A percentile compares a stretch with the other conserved stretches of the same genome.
phyloP scores from a whole-genome alignment of 768 basidiomycete species.

The Panellus pusillus region DNA sequence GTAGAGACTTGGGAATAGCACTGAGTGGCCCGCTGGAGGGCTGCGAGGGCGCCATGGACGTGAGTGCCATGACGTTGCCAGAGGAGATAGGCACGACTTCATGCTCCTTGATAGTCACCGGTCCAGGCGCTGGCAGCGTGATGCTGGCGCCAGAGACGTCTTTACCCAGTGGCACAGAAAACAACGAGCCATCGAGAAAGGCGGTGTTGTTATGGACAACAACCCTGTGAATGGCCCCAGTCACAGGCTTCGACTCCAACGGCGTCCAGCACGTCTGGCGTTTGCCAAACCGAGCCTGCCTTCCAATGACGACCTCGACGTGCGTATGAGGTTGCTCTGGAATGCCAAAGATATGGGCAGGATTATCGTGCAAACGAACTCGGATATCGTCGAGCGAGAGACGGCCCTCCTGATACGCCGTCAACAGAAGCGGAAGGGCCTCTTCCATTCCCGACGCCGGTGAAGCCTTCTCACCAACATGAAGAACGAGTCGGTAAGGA shows the following conservation, averaged over 20 bases:
- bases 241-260: slow-evolving; percentile 56
- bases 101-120: slow-evolving; percentile 30
- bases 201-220: slow-evolving; percentile 86
- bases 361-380: slow-evolving; percentile 86
- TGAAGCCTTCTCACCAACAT: slow-evolving; percentile 59
- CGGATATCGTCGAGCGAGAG: slow-evolving; percentile 84
- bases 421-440: slow-evolving; percentile 81
- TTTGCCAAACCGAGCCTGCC: slow-evolving; percentile 57
- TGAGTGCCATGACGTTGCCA: slow-evolving; percentile 28
- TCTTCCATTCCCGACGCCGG: slow-evolving; percentile 84
- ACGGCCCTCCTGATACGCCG: slow-evolving; percentile 77
- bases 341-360: slow-evolving; percentile 86
- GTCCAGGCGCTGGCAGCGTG: slow-evolving; percentile 35
- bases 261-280: slow-evolving; percentile 78
- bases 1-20: slow-evolving; percentile 41
- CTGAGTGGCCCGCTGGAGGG: slow-evolving; percentile 22
- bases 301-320: slow-evolving; percentile 90
- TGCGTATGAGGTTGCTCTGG: slow-evolving; percentile 84
- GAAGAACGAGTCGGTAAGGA: slow-evolving; percentile 73
- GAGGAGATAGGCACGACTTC: slow-evolving; percentile 22
- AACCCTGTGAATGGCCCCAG: slow-evolving; percentile 86
- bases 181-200: slow-evolving; percentile 82
- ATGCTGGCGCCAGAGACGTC: slow-evolving; percentile 70
- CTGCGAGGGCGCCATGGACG: slow-evolving; percentile 18
- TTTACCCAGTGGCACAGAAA: slow-evolving; percentile 58